Base-by-base conservation (phyloP, 441 rosid genomes). In the Erysimum cheiri region DNA sequence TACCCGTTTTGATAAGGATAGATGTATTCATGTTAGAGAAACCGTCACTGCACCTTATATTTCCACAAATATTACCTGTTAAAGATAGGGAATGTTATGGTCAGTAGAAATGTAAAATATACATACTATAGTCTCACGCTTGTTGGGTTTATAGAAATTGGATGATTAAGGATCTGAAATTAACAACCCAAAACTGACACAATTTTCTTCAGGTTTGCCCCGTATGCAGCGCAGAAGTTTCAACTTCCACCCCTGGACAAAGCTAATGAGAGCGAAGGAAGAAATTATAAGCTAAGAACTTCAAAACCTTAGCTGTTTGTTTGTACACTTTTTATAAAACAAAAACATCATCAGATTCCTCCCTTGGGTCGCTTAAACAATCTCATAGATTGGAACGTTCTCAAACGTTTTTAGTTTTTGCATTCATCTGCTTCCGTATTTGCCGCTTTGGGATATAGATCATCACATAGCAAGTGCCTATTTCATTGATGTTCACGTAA, bases 201-300 rank as follows among this genome's bases (percentile, higher is more conserved):
- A 29, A 59, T 29, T 24, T 54, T 71, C 31, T 54, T 17, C 88
- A 93, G 98, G 92, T 81, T 24, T 94, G 96, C 43, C 96, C 96
- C 1, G 81, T 94, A 64, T 92, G 99, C 81, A 89, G 85, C 31
- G 57, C 88, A 1, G 98, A 95, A 77, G 97, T 76, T 59, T 53
- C 69, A 43, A 32, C 90, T 49, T 89, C 92, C n/a, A 62, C 88
- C 22, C 66, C 88, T 32, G 88, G 84, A 17, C 83, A 74, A 82
- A 81, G 85, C 79, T 81, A 78, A 43, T 56, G 49, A 26, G 40
- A 69, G 61, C 60, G 22, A 31, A 49, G 39, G 60, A 61, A 48
- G 48, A 58, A 32, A 54, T 60, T 61, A 63, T 44, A 46, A 74
- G 74, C 78, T 75, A 75, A 62, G 73, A 54, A 74, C 54, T 46